Percentiles rank a stretch among this genome's conserved stretches.
phyloP scores from a whole-genome alignment of 352 stramenopile species.

The Thalassiosira hispida region DNA sequence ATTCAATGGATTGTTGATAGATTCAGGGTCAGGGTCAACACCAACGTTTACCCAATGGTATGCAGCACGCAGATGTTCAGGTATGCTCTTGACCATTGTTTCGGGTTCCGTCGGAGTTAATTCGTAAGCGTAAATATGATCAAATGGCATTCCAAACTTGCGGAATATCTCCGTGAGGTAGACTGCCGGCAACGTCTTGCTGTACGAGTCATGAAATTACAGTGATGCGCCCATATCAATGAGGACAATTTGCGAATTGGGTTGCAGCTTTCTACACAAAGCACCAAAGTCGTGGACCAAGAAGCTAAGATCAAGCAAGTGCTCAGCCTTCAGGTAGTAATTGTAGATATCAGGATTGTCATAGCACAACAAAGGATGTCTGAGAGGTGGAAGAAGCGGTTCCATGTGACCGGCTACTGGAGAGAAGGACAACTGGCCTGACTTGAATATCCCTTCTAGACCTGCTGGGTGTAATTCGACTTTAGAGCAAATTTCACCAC shows the following conservation, averaged over 20 bases:
- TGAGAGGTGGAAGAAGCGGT: no score
- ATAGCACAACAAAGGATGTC: no score
- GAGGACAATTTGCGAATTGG: conserved; percentile 43
- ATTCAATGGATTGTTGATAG: conserved; percentile 65
- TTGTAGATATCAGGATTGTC: no score
- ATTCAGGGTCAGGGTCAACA: no score
- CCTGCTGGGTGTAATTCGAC: no score
- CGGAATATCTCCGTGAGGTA: conserved; percentile 24
- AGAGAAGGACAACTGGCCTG: no score
- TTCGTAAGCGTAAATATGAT: conserved; percentile 77
- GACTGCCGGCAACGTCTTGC: background rate
- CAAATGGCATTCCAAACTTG: conserved; percentile 69
- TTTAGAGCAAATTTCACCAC: no score
- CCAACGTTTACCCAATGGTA: conserved; percentile 78
- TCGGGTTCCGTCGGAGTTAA: conserved; percentile 27
- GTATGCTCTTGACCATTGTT: conserved; percentile 30
- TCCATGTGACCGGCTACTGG: no score
- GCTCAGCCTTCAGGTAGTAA: no score
- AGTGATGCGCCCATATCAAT: conserved; percentile 71
- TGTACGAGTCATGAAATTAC: conserved; percentile 51
- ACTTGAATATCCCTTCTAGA: no score
- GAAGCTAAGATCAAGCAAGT: no score
- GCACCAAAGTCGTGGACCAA: conserved; percentile 74
- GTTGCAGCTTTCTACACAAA: conserved; percentile 58
- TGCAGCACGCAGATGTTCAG: conserved; percentile 19